phyloP scores from a whole-genome alignment of 1,139 yeast genomes.

The Blastobotrys elegans region DNA sequence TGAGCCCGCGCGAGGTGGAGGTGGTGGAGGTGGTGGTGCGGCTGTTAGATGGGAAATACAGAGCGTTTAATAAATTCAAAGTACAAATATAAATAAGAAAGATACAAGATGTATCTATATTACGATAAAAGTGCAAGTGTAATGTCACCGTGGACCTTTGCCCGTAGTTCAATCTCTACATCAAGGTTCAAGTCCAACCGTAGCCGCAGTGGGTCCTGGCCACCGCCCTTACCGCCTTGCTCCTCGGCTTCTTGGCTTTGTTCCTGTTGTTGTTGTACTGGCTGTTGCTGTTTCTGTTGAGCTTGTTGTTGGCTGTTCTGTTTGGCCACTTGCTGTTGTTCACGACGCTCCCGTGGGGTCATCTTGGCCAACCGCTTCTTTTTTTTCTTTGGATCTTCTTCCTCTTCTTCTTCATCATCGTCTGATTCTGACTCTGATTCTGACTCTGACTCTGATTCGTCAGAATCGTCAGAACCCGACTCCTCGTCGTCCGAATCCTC shows the following conservation, averaged over 20 bases:
- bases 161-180: conserved; percentile 5
- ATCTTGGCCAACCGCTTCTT: not conserved
- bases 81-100: not conserved
- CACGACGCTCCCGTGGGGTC: not conserved
- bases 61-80: not conserved
- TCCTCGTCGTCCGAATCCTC: conserved; percentile 9
- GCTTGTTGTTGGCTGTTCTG: no score
- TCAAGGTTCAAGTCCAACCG: conserved; percentile 9
- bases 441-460: not conserved
- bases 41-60: not conserved
- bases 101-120: conserved; percentile 23
- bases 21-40: no score
- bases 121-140: conserved; percentile 8
- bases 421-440: not conserved
- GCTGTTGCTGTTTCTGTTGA: not conserved
- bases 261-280: not conserved
- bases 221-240: conserved; percentile 6
- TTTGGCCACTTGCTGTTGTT: not conserved
- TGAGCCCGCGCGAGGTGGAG: no score
- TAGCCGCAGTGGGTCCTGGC: conserved; percentile 4
- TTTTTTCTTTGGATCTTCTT: not conserved
- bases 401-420: not conserved
- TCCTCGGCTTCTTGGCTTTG: not conserved
- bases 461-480: no score
- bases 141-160: conserved; percentile 7